These are phyloP conservation scores for Trifolium repens DNA, from an alignment of 306 rosid genomes.

Conservation along the genomic window DNA sequence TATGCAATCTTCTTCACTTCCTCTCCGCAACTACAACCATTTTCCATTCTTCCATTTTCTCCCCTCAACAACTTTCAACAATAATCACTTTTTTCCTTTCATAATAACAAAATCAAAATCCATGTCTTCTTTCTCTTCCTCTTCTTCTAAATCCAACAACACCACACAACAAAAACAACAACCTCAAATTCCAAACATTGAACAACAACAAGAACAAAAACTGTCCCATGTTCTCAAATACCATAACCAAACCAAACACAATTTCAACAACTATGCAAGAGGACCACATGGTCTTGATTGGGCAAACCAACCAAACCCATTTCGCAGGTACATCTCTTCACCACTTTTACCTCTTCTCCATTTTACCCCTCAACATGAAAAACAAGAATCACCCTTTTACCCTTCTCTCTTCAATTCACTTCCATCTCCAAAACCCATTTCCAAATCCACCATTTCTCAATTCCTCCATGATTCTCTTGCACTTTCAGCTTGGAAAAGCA, in stretches of 20 bases:
- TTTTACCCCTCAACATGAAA: slow-evolving; percentile 38
- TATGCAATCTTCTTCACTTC: slow-evolving; percentile 28
- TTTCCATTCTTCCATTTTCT: slow-evolving; percentile 46
- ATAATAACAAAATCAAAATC: slow-evolving; percentile 32
- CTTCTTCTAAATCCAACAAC: slow-evolving; percentile 35
- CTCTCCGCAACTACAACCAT: slow-evolving; percentile 8
- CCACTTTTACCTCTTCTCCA: slow-evolving; percentile 78
- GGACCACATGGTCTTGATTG: slow-evolving; percentile 94
- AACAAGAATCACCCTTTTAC: slow-evolving; percentile 50
- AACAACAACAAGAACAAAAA: slow-evolving; percentile 39
- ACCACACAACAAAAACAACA: slow-evolving; percentile 24
- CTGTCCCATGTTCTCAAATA: slow-evolving; percentile 66
- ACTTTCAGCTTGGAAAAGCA: slow-evolving; percentile 88
- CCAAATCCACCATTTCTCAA: slow-evolving; percentile 72
- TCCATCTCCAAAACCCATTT: slow-evolving; percentile 74
- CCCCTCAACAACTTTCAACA: slow-evolving; percentile 45
- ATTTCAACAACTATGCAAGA: slow-evolving; percentile 66
- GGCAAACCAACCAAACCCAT: slow-evolving; percentile 98
- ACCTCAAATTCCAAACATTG: slow-evolving; percentile 38
- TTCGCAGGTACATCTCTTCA: slow-evolving; percentile 71
- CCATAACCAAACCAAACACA: slow-evolving; percentile 85
- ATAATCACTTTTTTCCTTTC: slow-evolving; percentile 1
- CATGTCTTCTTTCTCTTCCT: slow-evolving; percentile 52
- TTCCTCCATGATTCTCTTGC: slow-evolving; percentile 79
- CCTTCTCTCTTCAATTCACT: slow-evolving; percentile 68